phyloP scores from a whole-genome alignment of 2,329 filamentous ascomycete genomes.

The Neonectria magnoliae region DNA sequence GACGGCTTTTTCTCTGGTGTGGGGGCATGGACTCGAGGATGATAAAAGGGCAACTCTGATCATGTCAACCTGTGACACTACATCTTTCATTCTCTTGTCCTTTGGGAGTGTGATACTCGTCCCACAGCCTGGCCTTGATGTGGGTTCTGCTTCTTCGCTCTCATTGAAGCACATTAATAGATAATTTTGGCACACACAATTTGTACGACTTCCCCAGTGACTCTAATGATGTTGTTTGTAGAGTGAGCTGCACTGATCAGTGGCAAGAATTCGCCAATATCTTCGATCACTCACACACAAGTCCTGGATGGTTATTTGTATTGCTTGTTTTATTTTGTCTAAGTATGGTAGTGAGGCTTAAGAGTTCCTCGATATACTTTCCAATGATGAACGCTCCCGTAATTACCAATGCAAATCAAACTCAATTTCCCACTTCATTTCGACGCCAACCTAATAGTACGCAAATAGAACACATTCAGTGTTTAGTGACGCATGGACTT shows the following conservation, averaged over 20 bases:
- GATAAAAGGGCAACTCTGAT: constrained; percentile 21
- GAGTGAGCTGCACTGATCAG: neutral
- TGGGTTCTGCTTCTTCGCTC: constrained; percentile 45
- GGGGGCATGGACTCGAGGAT: constrained; percentile 27
- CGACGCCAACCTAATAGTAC: constrained; percentile 27
- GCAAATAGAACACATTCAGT: neutral
- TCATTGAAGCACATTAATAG: constrained; percentile 45
- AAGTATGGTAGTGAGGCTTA: neutral
- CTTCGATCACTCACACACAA: neutral
- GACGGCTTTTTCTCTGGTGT: constrained; percentile 25
- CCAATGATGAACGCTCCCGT: neutral
- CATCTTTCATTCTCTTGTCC: constrained; percentile 19
- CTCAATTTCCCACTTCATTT: constrained; percentile 7
- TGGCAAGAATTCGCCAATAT: neutral
- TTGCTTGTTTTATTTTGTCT: constrained; percentile 2
- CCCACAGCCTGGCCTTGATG: constrained; percentile 35
- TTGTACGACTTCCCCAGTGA: neutral
- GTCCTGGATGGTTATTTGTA: constrained; percentile 21
- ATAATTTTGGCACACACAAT: constrained; percentile 38
- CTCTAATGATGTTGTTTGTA: neutral
- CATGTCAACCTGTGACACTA: constrained; percentile 15
- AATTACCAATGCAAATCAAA: neutral
- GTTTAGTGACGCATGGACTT: constrained; percentile 70
- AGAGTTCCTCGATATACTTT: neutral
- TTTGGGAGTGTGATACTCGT: constrained; percentile 40